phyloP scores from a whole-genome alignment of 306 rosid species.

The Aeschynomene evenia region DNA sequence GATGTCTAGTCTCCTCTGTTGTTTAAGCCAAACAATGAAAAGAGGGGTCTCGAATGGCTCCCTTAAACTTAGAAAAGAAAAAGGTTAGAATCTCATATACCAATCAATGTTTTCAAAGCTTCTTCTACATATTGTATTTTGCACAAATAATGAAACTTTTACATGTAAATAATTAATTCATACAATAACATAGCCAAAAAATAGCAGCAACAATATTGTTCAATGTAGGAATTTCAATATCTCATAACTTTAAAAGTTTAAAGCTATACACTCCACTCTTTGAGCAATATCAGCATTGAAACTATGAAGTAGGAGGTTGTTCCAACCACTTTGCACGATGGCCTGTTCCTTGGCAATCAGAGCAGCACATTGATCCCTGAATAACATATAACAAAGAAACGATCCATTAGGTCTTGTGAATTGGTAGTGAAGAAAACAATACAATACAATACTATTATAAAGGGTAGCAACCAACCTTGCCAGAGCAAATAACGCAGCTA shows the following conservation, averaged over 20 bases:
- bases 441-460: too few relatives aligned
- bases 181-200: not conserved
- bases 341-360: conserved; percentile 55
- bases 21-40: not conserved
- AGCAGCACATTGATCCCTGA: conserved; percentile 48
- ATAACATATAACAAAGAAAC: conserved; percentile 1
- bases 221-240: conserved; percentile 16
- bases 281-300: conserved; percentile 28
- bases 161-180: conserved; percentile 14
- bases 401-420: not conserved
- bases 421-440: not conserved
- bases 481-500: conserved; percentile 74
- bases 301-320: conserved; percentile 63
- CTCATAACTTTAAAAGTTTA: conserved; percentile 9
- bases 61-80: not conserved
- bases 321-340: conserved; percentile 73
- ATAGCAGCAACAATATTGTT: conserved; percentile 22
- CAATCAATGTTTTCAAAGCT: not conserved
- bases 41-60: not conserved
- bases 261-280: conserved; percentile 12
- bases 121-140: conserved; percentile 15
- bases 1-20: not conserved
- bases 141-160: conserved; percentile 12
- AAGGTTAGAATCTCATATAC: not conserved
- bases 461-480: conserved; percentile 91